Evolutionary conservation across 1,284 basidiomycete species (phyloP), one percentile per base, ranked within the genome.

Genomic region (Trametes versicolor): DNA sequence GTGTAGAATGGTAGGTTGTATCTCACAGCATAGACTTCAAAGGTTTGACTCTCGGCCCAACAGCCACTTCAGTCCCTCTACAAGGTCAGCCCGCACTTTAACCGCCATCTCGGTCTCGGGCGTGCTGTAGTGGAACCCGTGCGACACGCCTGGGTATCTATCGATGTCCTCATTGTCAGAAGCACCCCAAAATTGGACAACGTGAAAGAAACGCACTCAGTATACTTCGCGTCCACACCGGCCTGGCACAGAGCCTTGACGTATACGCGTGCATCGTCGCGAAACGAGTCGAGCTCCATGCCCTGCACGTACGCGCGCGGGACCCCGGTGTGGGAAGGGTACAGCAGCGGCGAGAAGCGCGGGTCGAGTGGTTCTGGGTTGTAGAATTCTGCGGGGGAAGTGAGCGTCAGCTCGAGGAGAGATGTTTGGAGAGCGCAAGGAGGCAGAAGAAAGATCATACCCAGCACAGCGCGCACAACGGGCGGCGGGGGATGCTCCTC

Each of bases 241-340:
- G 66, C 68, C 48, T 72, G 72, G 13, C 65, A 62, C 10, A 74
- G 57, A 8, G 70, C 56, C 48, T 65, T 67, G 36, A 69, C 71
- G 55, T 74, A 73, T 1, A 73, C 48, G 15, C 70, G 27, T 4
- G 68, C 72, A 37, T 75, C 73, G 53, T 76, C 73, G 21, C 73
- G 66, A 15, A 71, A 47, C 21, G 69, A 66, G 45, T 74, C 73
- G 25, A 62, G 49, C 8, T 65, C 73, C 25, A 49, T 51, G 10
- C 70, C 58, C 51, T 75, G 73, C 4, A 74, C 37, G 66, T 64
- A 72, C 15, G 69, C 58, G 2, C 70, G 70, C 5, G 73, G 65
- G 4, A 75, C 66, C 23, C 63, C 70, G 4, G 23, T 52, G 47
- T 68, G 68, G 0, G 65, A 65, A 10, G 61, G 41, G 23, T 66